Evolutionary conservation across 768 basidiomycete genomes (phyloP), one percentile per base, ranked within the genome.

Genomic region (Clitopilus hobsonii): DNA sequence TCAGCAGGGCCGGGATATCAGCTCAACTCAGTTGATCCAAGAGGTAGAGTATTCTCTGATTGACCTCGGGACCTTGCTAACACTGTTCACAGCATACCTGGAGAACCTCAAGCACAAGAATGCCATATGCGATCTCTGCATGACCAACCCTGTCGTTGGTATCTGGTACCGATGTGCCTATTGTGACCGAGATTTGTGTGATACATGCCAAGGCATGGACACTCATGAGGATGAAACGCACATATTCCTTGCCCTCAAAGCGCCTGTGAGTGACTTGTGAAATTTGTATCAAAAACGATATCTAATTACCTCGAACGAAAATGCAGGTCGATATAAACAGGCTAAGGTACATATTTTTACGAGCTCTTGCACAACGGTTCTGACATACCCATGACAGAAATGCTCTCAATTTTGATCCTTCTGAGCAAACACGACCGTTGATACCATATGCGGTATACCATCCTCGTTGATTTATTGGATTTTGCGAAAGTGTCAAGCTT

Each of bases 81-180:
- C 22, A 25, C 30, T 26, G 38, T 16, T 49, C 52, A 22, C 60
- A 91, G 89, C 73, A 36, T 91, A 92, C 67, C 74, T 93, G 10
- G 68, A 69, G 14, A 66, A 71, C 28, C 74, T 94, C 16, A 62
- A 76, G 41, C 91, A 94, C 65, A 63, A 73, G 3, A 72, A 80
- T 20, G 89, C 93, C 5, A 69, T 93, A 5, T 98, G 95, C 61
- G 95, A 98, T 70, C 82, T 86, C 45, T 95, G 95, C 67, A 83
- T 93, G 76, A 80, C 77, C 23, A 80, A 77, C 50, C 41, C 41
- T 8, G 95, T 97, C 53, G 71, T 76, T n/a, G 95, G 95, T 14
- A 82, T 84, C 60, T 98, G 95, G 95, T 89, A 86, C 70, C 82
- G 89, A 60, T 98, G 95, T 63, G 92, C 84, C 3, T 91, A 93